phyloP scores from a whole-genome alignment of 1,284 basidiomycete species.

The Vanrija pseudolonga region DNA sequence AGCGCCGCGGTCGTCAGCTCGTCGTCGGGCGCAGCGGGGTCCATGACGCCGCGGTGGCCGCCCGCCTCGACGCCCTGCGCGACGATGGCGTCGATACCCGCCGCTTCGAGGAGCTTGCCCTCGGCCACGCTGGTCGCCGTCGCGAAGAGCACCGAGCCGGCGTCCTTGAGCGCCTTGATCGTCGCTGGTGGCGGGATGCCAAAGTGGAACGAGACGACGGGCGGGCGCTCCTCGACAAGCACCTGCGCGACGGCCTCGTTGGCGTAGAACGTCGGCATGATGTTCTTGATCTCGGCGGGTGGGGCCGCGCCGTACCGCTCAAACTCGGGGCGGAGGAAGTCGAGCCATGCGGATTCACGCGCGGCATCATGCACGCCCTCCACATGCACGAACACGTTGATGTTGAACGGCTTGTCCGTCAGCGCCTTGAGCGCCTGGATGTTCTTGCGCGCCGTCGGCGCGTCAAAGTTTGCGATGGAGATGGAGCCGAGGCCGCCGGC shows the following conservation, averaged over 20 bases:
- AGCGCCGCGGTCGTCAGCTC: conserved; percentile 25
- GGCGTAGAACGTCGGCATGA: conserved; percentile 31
- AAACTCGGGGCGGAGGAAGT: conserved; percentile 22
- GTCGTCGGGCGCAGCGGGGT: conserved; percentile 25
- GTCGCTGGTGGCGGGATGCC: conserved; percentile 24
- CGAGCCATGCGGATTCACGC: conserved; percentile 22
- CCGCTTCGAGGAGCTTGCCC: conserved; percentile 19
- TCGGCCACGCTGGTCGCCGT: conserved; percentile 33
- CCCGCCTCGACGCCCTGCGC: conserved; percentile 42
- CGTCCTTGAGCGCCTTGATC: conserved; percentile 19
- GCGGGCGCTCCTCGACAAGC: conserved; percentile 27
- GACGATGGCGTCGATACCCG: conserved; percentile 33
- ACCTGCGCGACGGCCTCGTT: conserved; percentile 28
- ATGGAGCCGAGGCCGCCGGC: conserved; percentile 39
- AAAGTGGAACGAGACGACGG: conserved; percentile 41
- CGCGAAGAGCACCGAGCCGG: conserved; percentile 25
- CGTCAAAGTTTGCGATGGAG: conserved; percentile 28
- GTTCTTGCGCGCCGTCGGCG: conserved; percentile 19
- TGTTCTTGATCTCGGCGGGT: conserved; percentile 22
- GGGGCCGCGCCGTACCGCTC: conserved; percentile 14
- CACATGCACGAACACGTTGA: conserved; percentile 39
- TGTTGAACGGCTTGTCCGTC: conserved; percentile 31
- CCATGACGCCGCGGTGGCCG: conserved; percentile 41
- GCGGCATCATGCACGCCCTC: conserved; percentile 8
- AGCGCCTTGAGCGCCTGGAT: conserved; percentile 25